Conservation (phyloP, 2,329 filamentous ascomycete species). For the Podosphaera aphanis region DNA sequence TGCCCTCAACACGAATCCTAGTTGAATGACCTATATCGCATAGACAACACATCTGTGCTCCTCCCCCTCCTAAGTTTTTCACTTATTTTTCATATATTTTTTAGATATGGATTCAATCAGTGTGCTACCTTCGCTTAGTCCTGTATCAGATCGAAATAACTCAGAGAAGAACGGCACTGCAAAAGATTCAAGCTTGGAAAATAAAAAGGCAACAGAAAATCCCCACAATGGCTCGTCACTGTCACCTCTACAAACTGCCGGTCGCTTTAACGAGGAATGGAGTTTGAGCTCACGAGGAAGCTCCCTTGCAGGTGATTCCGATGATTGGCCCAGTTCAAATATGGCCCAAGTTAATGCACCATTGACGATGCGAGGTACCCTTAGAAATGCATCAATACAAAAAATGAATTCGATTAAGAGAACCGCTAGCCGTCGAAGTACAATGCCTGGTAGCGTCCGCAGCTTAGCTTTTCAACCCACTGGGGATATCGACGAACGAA, state of each 20-base stretch:
- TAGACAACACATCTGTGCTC: too few relatives aligned
- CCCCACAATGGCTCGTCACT: too few relatives aligned
- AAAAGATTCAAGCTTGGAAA: too few relatives aligned
- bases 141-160: too few relatives aligned
- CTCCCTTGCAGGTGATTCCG: slow-evolving; percentile 29
- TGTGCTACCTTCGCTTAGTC: too few relatives aligned
- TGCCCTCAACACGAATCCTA: too few relatives aligned
- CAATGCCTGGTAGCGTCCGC: slow-evolving; percentile 66
- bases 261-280: slow-evolving; percentile 48
- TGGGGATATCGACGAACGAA: slow-evolving; percentile 42
- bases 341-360: slow-evolving; percentile 14
- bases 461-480: slow-evolving; percentile 52
- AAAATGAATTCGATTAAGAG: slow-evolving; percentile 53
- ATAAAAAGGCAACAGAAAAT: too few relatives aligned
- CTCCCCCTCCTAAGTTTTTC: too few relatives aligned
- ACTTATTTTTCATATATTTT: too few relatives aligned
- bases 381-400: slow-evolving; percentile 67
- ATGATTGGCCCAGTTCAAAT: slow-evolving; percentile 36
- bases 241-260: slow-evolving; percentile 5
- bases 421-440: slow-evolving; percentile 57
- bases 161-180: too few relatives aligned
- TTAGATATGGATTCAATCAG: too few relatives aligned
- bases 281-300: slow-evolving; percentile 43
- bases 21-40: too few relatives aligned
- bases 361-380: slow-evolving; percentile 37